A percentile compares a stretch with the other conserved stretches of the same genome.
Conservation (phyloP, 148 eudicot genomes). For the Arbutus unedo region DNA sequence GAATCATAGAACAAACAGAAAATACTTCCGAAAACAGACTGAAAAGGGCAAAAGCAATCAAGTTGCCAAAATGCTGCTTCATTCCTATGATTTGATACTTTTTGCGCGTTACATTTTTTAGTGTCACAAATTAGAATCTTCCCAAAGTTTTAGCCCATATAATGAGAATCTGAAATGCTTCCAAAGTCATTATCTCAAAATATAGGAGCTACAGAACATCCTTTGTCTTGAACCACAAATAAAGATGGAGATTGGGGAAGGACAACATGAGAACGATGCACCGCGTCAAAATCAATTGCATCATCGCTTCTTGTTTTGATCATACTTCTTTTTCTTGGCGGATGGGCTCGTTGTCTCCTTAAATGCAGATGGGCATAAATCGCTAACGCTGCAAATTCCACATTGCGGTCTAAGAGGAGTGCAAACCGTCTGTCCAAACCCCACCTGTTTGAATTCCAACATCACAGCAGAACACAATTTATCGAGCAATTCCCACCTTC, state of each 20-base stretch:
- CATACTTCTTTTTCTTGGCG: constrained; percentile 52
- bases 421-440: constrained; percentile 93
- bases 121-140: neutral
- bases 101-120: neutral
- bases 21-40: neutral
- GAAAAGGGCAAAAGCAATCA: neutral
- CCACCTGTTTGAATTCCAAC: constrained; percentile 48
- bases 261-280: neutral
- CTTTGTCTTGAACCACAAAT: neutral
- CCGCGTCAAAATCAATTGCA: constrained; percentile 9
- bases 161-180: neutral
- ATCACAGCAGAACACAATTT: neutral
- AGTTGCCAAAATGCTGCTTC: neutral
- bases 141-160: neutral
- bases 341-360: constrained; percentile 59
- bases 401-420: constrained; percentile 83
- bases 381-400: constrained; percentile 52
- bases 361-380: constrained; percentile 83
- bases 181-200: neutral
- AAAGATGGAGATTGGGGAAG: neutral
- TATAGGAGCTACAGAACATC: neutral
- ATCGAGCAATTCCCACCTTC: neutral
- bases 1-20: neutral
- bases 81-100: neutral
- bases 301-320: constrained; percentile 12